Evolutionary conservation across 805 yeast species (phyloP).

Genomic region (Saturnispora gosingensis): DNA sequence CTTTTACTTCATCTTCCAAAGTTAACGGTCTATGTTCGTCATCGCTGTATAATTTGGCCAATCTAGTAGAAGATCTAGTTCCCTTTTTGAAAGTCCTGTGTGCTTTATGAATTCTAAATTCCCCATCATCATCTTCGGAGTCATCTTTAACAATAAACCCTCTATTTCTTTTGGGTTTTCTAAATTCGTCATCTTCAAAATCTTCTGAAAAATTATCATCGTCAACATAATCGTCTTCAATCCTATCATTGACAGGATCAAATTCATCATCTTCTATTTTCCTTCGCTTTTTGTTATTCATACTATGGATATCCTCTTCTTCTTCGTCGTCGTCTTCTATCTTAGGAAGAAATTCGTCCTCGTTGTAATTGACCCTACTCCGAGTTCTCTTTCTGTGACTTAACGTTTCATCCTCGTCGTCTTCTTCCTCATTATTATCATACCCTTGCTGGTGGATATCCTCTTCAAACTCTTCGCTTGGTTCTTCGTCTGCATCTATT

Average conservation of each 20-base stretch:
- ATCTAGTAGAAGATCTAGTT: conserved; percentile 10
- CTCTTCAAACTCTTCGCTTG: conserved; percentile 19
- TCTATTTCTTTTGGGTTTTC: conserved; percentile 6
- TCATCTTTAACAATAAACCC: conserved; percentile 16
- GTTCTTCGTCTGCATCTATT: conserved; percentile 12
- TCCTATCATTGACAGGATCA: background rate
- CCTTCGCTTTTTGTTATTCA: conserved; percentile 1
- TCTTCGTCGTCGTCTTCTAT: conserved; percentile 22
- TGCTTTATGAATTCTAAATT: background rate
- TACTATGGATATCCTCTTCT: conserved; percentile 13
- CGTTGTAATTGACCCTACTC: conserved; percentile 26
- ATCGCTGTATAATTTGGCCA: conserved; percentile 13
- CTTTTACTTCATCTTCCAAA: conserved; percentile 57
- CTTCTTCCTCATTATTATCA: conserved; percentile 6
- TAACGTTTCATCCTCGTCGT: conserved; percentile 17
- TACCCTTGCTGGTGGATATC: conserved; percentile 11
- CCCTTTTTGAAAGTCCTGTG: conserved; percentile 4
- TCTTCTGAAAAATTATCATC: conserved; percentile 10
- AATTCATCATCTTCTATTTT: conserved; percentile 7
- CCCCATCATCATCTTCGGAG: conserved; percentile 5
- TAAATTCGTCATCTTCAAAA: conserved; percentile 3
- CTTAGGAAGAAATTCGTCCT: conserved; percentile 22
- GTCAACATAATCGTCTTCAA: conserved; percentile 1
- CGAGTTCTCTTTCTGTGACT: conserved; percentile 25
- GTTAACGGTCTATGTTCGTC: conserved; percentile 23